Evolutionary conservation across 148 eudicot genomes (phyloP).

Genomic region (Chenopodium quinoa): DNA sequence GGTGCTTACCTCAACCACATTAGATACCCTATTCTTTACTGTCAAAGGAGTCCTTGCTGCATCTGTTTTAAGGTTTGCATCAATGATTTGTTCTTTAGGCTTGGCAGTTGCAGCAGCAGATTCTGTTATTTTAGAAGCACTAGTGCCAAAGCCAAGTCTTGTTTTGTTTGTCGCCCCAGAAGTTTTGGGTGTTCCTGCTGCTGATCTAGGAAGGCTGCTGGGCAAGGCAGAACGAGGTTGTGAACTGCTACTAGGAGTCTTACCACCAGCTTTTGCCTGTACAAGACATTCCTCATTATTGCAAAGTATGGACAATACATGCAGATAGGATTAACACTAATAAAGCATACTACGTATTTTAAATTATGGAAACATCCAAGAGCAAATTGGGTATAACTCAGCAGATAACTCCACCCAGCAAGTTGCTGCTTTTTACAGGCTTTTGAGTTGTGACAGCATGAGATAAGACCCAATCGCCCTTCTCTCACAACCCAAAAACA

Average conservation of each 20-base stretch:
- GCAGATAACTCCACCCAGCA: background rate
- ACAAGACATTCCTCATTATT: constrained; percentile 12
- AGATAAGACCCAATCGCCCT: background rate
- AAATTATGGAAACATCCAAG: background rate
- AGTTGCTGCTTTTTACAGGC: background rate
- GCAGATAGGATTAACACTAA: background rate
- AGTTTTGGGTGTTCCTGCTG: constrained; percentile 36
- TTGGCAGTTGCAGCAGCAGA: constrained; percentile 30
- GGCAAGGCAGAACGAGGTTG: constrained; percentile 51
- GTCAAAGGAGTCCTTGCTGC: constrained; percentile 47
- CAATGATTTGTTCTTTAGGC: constrained; percentile 28
- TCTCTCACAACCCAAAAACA: background rate
- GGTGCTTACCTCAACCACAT: constrained; percentile 23
- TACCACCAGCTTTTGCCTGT: constrained; percentile 60
- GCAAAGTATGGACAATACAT: background rate
- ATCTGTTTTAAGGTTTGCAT: constrained; percentile 29
- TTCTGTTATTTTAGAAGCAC: constrained; percentile 25
- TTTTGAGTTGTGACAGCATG: background rate
- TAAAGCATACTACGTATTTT: background rate
- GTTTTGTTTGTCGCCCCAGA: constrained; percentile 42
- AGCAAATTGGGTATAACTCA: background rate
- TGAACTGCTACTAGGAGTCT: constrained; percentile 49
- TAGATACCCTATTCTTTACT: constrained; percentile 32
- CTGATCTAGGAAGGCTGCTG: constrained; percentile 39
- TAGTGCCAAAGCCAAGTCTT: constrained; percentile 34